Conservation (phyloP, 768 basidiomycete genomes). For the Piloderma croceum region DNA sequence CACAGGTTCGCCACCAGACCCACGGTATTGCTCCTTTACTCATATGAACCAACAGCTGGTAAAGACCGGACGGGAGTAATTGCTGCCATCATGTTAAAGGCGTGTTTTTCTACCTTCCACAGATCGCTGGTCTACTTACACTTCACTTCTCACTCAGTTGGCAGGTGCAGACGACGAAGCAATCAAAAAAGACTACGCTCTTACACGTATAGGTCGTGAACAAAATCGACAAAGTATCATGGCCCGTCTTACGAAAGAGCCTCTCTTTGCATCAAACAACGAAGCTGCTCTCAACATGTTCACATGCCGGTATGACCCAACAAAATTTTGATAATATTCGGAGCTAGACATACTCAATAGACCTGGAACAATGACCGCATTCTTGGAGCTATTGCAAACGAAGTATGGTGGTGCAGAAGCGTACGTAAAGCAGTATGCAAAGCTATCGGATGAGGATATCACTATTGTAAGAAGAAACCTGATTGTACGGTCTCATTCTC, state of each 20-base stretch:
- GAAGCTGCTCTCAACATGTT: constrained; percentile 82
- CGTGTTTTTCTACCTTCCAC: constrained; percentile 20
- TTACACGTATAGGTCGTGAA: constrained; percentile 76
- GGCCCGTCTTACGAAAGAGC: constrained; percentile 60
- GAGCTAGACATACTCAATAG: constrained; percentile 30
- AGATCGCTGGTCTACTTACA: neutral
- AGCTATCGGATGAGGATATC: constrained; percentile 61
- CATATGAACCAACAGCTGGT: constrained; percentile 43
- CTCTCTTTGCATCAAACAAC: constrained; percentile 65
- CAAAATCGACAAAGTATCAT: constrained; percentile 69
- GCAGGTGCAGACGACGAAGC: constrained; percentile 61
- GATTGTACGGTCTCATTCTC: too few relatives aligned
- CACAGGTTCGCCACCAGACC: constrained; percentile 35
- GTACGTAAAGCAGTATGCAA: constrained; percentile 53
- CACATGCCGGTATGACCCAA: constrained; percentile 63
- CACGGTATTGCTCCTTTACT: neutral
- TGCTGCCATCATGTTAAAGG: constrained; percentile 68
- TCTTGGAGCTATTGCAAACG: constrained; percentile 52
- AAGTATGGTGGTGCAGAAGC: constrained; percentile 65
- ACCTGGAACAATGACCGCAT: constrained; percentile 71
- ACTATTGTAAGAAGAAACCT: constrained; percentile 53
- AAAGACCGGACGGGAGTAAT: constrained; percentile 79
- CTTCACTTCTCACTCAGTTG: constrained; percentile 39
- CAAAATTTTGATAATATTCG: neutral
- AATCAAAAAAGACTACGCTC: constrained; percentile 69